Conservation (phyloP, 2,329 filamentous ascomycete species). For the Penicillium sp. region DNA sequence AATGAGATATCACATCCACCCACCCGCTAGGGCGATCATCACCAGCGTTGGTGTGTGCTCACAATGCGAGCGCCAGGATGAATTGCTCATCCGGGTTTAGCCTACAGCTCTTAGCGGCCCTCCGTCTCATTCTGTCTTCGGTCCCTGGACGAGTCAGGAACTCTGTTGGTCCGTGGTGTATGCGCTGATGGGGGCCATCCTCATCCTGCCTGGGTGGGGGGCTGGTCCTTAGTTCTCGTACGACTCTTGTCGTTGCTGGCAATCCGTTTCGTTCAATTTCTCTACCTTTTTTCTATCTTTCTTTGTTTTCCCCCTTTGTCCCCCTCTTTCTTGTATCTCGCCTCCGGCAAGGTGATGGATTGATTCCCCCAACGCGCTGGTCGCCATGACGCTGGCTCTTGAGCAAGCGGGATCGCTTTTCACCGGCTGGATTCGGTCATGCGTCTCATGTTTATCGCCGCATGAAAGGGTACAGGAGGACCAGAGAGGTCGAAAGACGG, state of each 20-base stretch:
- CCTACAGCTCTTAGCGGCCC: conserved; percentile 7
- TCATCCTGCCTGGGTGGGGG: conserved; percentile 17
- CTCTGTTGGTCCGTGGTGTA: conserved; percentile 2
- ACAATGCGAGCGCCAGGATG: conserved; percentile 15
- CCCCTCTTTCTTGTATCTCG: conserved; percentile 11
- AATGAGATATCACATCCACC: conserved; percentile 21
- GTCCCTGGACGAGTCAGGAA: conserved; percentile 18
- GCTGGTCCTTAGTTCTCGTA: conserved; percentile 9
- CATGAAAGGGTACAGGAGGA: conserved; percentile 30
- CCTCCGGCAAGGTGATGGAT: conserved; percentile 34
- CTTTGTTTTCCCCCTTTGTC: conserved; percentile 12
- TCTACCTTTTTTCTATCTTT: conserved; percentile 10
- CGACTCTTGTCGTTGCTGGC: conserved; percentile 9
- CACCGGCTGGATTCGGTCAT: conserved; percentile 46
- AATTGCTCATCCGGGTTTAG: conserved; percentile 21
- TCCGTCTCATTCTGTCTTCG: background rate
- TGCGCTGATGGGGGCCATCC: conserved; percentile 6
- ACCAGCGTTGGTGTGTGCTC: conserved; percentile 8
- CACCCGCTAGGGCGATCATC: conserved; percentile 19
- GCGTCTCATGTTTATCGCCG: conserved; percentile 40
- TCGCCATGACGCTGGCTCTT: conserved; percentile 40
- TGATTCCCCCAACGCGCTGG: conserved; percentile 34
- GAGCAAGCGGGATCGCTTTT: conserved; percentile 46
- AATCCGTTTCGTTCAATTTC: conserved; percentile 10
- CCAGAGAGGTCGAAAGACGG: background rate